These are phyloP conservation scores for Casuarina cunninghamiana DNA, from an alignment of 306 rosid species.

Conservation along the genomic window DNA sequence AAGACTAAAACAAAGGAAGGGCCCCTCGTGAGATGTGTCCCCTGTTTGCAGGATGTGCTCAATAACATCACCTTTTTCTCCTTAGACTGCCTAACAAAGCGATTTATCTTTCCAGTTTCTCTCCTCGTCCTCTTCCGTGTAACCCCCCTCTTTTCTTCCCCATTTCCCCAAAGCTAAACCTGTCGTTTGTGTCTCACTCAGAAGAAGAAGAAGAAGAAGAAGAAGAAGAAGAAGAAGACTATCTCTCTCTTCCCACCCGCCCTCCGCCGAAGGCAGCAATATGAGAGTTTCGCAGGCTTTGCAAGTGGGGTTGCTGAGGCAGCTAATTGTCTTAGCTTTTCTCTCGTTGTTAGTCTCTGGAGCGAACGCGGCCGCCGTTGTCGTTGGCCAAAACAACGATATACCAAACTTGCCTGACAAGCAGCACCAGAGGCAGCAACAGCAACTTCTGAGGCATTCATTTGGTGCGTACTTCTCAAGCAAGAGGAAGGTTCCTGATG, in stretches of 20 bases:
- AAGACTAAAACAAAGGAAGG: constrained; percentile 23
- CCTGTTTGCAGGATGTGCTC: constrained; percentile 63
- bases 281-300: constrained; percentile 39
- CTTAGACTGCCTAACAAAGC: constrained; percentile 49
- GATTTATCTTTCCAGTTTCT: constrained; percentile 33
- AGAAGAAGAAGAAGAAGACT: neutral
- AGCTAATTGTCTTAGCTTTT: constrained; percentile 41
- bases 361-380: constrained; percentile 27
- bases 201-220: neutral
- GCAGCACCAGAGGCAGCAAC: constrained; percentile 23
- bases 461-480: constrained; percentile 48
- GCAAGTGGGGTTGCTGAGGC: constrained; percentile 31
- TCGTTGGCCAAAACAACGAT: constrained; percentile 14
- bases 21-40: constrained; percentile 60
- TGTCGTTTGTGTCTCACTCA: constrained; percentile 10
- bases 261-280: constrained; percentile 13
- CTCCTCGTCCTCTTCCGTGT: neutral
- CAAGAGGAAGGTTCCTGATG: constrained; percentile 85
- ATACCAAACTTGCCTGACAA: constrained; percentile 18
- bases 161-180: constrained; percentile 11
- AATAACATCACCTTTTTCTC: constrained; percentile 41
- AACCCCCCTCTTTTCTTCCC: constrained; percentile 1
- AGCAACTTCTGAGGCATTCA: constrained; percentile 25
- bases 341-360: constrained; percentile 42
- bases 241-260: neutral